Base-by-base conservation (phyloP, 768 basidiomycete genomes). In the Suillus placidus region DNA sequence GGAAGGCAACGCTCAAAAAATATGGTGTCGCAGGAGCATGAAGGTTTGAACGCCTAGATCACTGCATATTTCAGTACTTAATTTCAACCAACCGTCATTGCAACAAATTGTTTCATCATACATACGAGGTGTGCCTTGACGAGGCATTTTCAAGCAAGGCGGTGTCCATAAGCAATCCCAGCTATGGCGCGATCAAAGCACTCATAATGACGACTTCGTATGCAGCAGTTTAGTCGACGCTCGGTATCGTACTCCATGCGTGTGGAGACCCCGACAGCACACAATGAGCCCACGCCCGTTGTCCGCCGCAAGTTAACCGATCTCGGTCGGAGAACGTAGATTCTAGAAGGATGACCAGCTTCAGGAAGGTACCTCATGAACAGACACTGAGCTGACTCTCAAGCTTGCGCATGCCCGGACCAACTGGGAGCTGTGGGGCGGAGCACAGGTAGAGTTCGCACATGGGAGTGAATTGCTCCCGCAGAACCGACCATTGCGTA, bases 1-100 rank as follows among this genome's bases (percentile, higher is more conserved):
- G 87, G 83, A 72, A 82, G 65, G 82, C 81, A 20, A 83, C 83
- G 30, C 87, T 94, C 70, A 77, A 76, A 52, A 90, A 90, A 77
- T 95, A 94, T 68, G 89, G 91, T 23, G 80, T 94, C 35, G 84
- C 80, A 43, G 69, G 72, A 7, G 72, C 66, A 49, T 77, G 62
- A 60, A 42, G 26, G 55, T 56, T 56, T 49, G 61, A 54, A 30
- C 35, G 26, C 47, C 37, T 38, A 54, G 56, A 42, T 34, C 14
- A 26, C 20, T 30, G 37, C 16, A 64, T 64, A 16, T n/a, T 30
- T 58, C 23, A 2, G 54, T 38, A 35, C 35, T 14, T 62, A 35
- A 60, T 62, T 23, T 34, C 5, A 18, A 5, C n/a, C 12, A 35
- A 35, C 20, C 10, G 7, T n/a, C 32, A 20, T 45, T 18, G 43